Evolutionary conservation across 768 basidiomycete species (phyloP).

Genomic region (Naganishia antarctica): DNA sequence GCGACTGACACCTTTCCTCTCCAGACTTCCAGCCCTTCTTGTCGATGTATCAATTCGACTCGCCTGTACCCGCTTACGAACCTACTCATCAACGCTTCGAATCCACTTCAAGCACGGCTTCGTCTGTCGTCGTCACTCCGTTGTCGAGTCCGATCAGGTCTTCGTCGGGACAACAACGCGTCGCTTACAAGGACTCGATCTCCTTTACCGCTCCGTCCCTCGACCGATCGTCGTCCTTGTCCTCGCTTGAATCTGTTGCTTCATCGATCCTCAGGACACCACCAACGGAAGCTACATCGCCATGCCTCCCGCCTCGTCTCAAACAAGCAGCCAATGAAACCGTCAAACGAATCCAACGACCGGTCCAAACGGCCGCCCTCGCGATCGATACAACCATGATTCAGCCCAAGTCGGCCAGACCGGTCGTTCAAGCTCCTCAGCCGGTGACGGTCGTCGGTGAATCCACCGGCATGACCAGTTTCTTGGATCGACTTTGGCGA

Average conservation of each 20-base stretch:
- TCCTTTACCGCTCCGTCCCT: conserved; percentile 44
- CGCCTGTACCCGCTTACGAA: conserved; percentile 27
- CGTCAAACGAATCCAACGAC: conserved; percentile 14
- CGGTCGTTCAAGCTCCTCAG: conserved; percentile 5
- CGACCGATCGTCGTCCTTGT: conserved; percentile 47
- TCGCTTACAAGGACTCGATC: conserved; percentile 31
- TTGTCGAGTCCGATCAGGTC: conserved; percentile 14
- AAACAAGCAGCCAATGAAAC: conserved; percentile 6
- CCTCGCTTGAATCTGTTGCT: conserved; percentile 43
- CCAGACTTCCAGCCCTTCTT: conserved; percentile 47
- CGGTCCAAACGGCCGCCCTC: not conserved
- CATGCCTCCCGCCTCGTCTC: not conserved
- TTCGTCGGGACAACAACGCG: conserved; percentile 34
- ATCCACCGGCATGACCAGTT: not conserved
- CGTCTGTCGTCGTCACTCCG: conserved; percentile 16
- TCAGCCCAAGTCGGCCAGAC: not conserved
- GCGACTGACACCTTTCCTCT: not conserved
- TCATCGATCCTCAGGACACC: conserved; percentile 25
- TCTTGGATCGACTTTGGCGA: conserved; percentile 14
- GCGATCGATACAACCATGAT: conserved; percentile 1
- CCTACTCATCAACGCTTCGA: conserved; percentile 26
- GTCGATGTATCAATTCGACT: conserved; percentile 37
- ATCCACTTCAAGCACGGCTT: conserved; percentile 37
- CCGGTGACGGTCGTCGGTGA: conserved; percentile 16
- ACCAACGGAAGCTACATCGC: not conserved